phyloP scores from a whole-genome alignment of 345 rosid genomes.

The Citrus hindsii region DNA sequence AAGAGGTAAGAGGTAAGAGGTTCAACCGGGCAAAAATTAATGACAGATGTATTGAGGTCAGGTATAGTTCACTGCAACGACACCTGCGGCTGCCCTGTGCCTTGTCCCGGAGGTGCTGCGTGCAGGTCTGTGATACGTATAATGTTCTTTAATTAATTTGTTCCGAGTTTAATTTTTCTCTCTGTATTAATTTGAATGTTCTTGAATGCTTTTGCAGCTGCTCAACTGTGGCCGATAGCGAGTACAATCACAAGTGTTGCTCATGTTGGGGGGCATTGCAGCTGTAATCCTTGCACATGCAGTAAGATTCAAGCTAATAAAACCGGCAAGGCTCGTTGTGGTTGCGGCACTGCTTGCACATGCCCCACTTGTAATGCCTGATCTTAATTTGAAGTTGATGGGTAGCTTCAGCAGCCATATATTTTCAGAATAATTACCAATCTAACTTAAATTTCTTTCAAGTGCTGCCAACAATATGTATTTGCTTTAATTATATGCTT shows the following conservation, averaged over 20 bases:
- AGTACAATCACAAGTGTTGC: conserved; percentile 36
- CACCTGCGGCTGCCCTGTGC: conserved; percentile 17
- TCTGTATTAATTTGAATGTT: too few species aligned
- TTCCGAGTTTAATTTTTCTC: too few species aligned
- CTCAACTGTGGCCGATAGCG: conserved; percentile 19
- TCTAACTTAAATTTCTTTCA: too few species aligned
- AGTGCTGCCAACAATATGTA: too few species aligned
- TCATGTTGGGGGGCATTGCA: conserved; percentile 18
- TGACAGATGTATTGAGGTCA: conserved; percentile 21
- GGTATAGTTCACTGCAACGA: conserved; percentile 20
- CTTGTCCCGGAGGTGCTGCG: conserved; percentile 40
- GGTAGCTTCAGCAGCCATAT: too few species aligned
- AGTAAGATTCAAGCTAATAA: conserved; percentile 8
- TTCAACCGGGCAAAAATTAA: not conserved
- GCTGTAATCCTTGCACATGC: conserved; percentile 67
- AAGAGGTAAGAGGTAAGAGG: too few species aligned
- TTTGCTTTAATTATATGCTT: not conserved
- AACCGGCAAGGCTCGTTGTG: conserved; percentile 27
- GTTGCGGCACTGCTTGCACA: conserved; percentile 38
- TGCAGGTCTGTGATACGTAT: conserved; percentile 35
- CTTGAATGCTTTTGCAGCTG: conserved; percentile 27
- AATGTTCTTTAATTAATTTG: too few species aligned
- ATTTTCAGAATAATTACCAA: too few species aligned
- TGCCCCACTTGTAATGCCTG: conserved; percentile 34
- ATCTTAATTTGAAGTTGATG: not conserved